These are phyloP conservation scores for Neoboletus magnificus DNA, from an alignment of 768 basidiomycete genomes.

Conservation along the genomic window DNA sequence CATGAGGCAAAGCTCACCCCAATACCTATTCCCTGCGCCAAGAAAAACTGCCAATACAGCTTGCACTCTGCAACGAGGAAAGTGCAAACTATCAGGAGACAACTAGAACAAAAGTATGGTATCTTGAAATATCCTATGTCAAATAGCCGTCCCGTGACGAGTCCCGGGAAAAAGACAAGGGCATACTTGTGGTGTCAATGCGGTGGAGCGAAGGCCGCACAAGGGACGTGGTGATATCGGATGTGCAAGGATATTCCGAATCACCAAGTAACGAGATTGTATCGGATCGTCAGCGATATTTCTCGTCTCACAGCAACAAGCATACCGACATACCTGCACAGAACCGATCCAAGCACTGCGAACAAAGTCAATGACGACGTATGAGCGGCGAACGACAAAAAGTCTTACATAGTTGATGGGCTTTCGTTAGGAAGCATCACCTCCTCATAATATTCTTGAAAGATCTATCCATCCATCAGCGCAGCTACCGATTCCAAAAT, in stretches of 20 bases:
- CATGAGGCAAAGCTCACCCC: constrained; percentile 44
- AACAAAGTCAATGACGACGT: not conserved
- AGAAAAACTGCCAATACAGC: constrained; percentile 72
- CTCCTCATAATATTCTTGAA: constrained; percentile 69
- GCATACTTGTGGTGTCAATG: constrained; percentile 45
- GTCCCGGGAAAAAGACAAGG: constrained; percentile 57
- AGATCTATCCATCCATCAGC: constrained; percentile 42
- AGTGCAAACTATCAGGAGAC: constrained; percentile 49
- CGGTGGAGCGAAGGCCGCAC: not conserved
- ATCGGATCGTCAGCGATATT: not conserved
- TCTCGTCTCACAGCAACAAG: not conserved
- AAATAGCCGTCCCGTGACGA: constrained; percentile 66
- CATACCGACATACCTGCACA: constrained; percentile 46
- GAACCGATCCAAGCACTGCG: constrained; percentile 81
- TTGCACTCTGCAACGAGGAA: constrained; percentile 72
- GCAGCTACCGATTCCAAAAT: not conserved
- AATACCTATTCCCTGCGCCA: constrained; percentile 67
- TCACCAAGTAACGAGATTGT: not conserved
- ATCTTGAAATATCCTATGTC: constrained; percentile 66
- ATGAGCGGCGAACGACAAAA: not conserved
- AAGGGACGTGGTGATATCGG: not conserved
- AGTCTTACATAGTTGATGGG: constrained; percentile 61
- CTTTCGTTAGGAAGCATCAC: constrained; percentile 45
- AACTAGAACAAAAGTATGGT: constrained; percentile 47
- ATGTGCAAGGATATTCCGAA: not conserved